Conservation (phyloP, 2,329 filamentous ascomycete genomes). For the Hypoxylon sp. region DNA sequence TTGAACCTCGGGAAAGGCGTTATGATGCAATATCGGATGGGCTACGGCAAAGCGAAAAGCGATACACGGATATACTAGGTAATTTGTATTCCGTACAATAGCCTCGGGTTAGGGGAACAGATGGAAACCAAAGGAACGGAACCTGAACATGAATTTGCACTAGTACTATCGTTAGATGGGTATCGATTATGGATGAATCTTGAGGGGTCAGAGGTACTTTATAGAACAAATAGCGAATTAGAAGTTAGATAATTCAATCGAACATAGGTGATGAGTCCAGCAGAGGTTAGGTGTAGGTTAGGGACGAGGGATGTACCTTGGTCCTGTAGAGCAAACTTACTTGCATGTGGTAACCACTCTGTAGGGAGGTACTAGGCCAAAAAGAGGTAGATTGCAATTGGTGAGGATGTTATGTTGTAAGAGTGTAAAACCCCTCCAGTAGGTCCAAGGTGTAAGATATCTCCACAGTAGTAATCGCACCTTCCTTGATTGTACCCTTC, state of each 20-base stretch:
- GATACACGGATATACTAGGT: neutral
- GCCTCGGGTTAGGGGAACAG: conserved; percentile 32
- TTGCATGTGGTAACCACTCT: conserved; percentile 38
- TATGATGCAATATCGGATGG: conserved; percentile 24
- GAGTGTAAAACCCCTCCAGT: no score
- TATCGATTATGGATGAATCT: neutral
- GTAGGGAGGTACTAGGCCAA: neutral
- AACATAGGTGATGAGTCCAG: conserved; percentile 16
- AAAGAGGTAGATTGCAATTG: no score
- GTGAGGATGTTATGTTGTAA: no score
- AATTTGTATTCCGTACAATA: conserved; percentile 33
- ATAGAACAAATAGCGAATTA: conserved; percentile 3
- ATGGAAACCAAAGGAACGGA: neutral
- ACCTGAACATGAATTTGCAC: no score
- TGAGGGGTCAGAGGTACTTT: conserved; percentile 25
- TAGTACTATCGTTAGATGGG: no score
- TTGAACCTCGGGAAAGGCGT: conserved; percentile 38
- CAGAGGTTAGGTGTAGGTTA: conserved; percentile 1
- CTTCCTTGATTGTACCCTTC: no score
- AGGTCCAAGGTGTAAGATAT: no score
- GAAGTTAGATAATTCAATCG: conserved; percentile 2
- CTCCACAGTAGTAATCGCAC: no score
- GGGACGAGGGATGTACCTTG: neutral
- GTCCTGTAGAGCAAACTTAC: conserved; percentile 11
- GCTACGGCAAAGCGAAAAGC: conserved; percentile 18